Base-by-base conservation (phyloP, 306 rosid species). In the Trifolium subterraneum region DNA sequence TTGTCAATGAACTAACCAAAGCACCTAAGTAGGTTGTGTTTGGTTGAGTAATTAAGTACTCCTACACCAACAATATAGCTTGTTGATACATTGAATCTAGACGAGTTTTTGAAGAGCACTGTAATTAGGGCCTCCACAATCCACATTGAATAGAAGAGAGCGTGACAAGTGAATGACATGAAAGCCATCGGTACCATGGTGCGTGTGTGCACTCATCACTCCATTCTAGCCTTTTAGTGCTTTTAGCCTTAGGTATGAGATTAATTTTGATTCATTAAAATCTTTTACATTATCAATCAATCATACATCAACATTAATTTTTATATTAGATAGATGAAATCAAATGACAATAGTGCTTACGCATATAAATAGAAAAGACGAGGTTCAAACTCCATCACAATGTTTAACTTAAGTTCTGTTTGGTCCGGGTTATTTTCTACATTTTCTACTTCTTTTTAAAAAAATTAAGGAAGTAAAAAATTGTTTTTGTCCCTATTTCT, bases 21-120 rank as follows among this genome's bases (percentile, higher is more conserved):
- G 79, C 77, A 60, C 27, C 20, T 52, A n/a, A 22, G 73, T 27
- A 58, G 62, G 10, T n/a, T 59, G 65, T 56, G 39, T 71, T 71
- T 50, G 79, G 73, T 12, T 69, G 79, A 81, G 75, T 73, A 59
- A 67, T n/a, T 71, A 23, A 42, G 74, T 27, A 47, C 4, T 65
- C 10, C 4, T 65, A 18, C 59, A 27, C 55, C 42, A 10, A 5
- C 70, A 64, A 15, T 56, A 44, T 45, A 63, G 62, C 48, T 31
- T 68, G 63, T 44, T 1, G 25, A 75, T 79, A 65, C 76, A 79
- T 65, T 75, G 81, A 79, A 83, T 65, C 68, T 33, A 51, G 84
- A 79, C 76, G 3, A 9, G 25, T 65, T 75, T 83, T 61, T 15
- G 14, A 58, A 19, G 31, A 64, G 10, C 63, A 41, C 51, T 11